phyloP scores from a whole-genome alignment of 352 stramenopile species.

The Phytopythium sindhum region DNA sequence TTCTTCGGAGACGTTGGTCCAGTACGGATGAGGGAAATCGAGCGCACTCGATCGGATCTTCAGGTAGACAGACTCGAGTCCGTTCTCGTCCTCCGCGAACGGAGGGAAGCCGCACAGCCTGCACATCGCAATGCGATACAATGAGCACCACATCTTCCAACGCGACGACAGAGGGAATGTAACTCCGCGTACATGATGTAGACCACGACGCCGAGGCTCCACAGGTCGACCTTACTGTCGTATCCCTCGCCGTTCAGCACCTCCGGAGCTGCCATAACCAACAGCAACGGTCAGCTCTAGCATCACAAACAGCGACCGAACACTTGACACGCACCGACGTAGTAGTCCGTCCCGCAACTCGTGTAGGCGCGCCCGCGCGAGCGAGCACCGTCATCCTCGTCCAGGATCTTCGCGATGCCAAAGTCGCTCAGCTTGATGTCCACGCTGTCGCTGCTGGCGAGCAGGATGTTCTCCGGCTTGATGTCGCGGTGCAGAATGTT shows the following conservation, averaged over 20 bases:
- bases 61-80: constrained; percentile 78
- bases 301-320: constrained; percentile 5
- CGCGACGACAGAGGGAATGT: neutral
- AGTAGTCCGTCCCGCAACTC: constrained; percentile 86
- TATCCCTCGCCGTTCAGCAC: constrained; percentile 84
- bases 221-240: constrained; percentile 86
- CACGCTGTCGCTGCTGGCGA: constrained; percentile 66
- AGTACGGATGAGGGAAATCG: constrained; percentile 82
- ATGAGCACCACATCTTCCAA: neutral
- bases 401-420: constrained; percentile 79
- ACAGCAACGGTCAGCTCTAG: neutral
- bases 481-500: constrained; percentile 85
- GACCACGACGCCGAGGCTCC: constrained; percentile 82
- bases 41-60: constrained; percentile 81
- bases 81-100: constrained; percentile 80
- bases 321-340: constrained; percentile 50
- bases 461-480: constrained; percentile 82
- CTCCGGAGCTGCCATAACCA: constrained; percentile 47
- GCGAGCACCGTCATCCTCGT: constrained; percentile 69
- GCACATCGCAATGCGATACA: neutral
- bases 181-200: constrained; percentile 76
- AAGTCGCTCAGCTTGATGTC: constrained; percentile 85
- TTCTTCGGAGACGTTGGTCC: constrained; percentile 82
- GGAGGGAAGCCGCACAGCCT: constrained; percentile 82
- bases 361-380: constrained; percentile 78